Conservation (phyloP, 2,329 filamentous ascomycete species). For the Nothophaeocryptopus gaeumannii region DNA sequence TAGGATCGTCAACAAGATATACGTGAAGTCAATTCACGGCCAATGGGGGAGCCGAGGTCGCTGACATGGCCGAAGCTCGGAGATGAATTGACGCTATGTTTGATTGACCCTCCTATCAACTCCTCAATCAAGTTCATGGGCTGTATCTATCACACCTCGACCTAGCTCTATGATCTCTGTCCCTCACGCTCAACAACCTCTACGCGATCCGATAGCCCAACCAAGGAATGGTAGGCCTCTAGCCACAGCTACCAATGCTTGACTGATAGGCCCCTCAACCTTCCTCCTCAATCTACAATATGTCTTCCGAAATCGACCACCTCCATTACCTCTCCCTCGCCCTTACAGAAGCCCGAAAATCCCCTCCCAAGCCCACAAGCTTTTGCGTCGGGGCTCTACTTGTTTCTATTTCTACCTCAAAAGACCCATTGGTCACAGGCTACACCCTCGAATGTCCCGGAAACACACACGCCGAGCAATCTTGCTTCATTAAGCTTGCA, state of each 20-base stretch:
- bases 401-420: conserved; percentile 47
- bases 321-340: conserved; percentile 64
- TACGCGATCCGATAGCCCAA: too few species aligned
- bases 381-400: conserved; percentile 94
- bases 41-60: background rate
- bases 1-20: background rate
- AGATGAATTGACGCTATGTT: background rate
- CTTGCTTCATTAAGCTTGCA: conserved; percentile 73
- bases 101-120: too few species aligned
- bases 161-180: too few species aligned
- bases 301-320: conserved; percentile 9
- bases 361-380: conserved; percentile 83
- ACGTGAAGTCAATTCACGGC: background rate
- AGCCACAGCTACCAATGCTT: too few species aligned
- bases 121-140: too few species aligned
- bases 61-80: conserved; percentile 1
- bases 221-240: too few species aligned
- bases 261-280: too few species aligned
- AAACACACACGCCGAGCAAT: conserved; percentile 96
- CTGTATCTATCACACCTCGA: too few species aligned
- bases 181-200: too few species aligned
- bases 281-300: background rate
- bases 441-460: conserved; percentile 88
- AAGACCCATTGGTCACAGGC: conserved; percentile 63
- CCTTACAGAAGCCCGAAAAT: conserved; percentile 71